Evolutionary conservation across 345 rosid genomes (phyloP), one percentile per base, ranked within the genome.

Genomic region (Draba incana): DNA sequence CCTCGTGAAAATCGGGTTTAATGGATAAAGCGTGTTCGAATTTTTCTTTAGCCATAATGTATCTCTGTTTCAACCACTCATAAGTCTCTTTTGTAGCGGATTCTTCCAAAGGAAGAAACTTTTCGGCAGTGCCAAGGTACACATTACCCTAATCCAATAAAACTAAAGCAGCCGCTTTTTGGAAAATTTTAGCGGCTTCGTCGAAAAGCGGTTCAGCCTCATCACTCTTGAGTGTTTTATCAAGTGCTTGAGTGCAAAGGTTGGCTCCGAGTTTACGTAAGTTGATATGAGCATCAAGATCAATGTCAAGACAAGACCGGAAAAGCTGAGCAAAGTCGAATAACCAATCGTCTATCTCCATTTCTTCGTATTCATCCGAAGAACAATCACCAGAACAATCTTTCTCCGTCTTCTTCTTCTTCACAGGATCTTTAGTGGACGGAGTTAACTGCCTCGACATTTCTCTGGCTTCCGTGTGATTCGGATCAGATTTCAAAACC

Each of bases 131-230:
- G 67, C 96, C 90, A 96, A 93, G 88, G 68, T 88, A 94, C 56
- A 88, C 97, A 66, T 94, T 94, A 38, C 99, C 99, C 99, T 96
- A 94, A 52, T 94, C 91, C 76, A 94, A 94, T 83, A 84, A 88
- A 53, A 96, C 97, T 56, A 90, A 72, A 9, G 99, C 96, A 73
- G 97, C 95, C 47, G 90, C 99, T 84, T 90, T 95, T 75, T 94
- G 96, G 78, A 94, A 94, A 74, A 90, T 94, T 8, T 84, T 71
- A 51, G 97, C 87, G 75, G 99, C 97, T 81, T 85, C 86, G 42
- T 86, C 95, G 20, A 94, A 92, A 12, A 92, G 89, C 31, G 53
- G 77, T 69, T 90, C 97, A 71, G 98, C 98, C 72, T 85, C 86
- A 64, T 90, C 96, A n/a, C 96, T 86, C 4, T 97, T 90, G 23